A percentile compares a stretch with the other conserved stretches of the same genome.
Conservation (phyloP, 805 yeast genomes). For the Myxozyma kluyveri region DNA sequence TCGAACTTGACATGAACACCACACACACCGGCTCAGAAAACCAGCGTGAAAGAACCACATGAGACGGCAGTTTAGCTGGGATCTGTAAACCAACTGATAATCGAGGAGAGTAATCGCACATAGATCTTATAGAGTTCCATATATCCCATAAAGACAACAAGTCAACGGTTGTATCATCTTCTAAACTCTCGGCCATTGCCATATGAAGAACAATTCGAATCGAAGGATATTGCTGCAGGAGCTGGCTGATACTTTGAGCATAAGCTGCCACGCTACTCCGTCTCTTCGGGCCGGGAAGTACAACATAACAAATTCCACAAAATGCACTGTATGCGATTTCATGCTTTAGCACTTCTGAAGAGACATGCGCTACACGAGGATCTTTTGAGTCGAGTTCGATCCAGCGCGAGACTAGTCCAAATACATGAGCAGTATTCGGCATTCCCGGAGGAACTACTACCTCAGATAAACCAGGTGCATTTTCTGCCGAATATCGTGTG, state of each 20-base stretch:
- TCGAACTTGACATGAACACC: slow-evolving; percentile 53
- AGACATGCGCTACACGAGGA: slow-evolving; percentile 49
- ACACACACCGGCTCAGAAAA: slow-evolving; percentile 63
- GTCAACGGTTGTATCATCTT: slow-evolving; percentile 37
- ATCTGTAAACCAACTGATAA: slow-evolving; percentile 73
- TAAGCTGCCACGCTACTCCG: slow-evolving; percentile 51
- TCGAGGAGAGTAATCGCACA: slow-evolving; percentile 53
- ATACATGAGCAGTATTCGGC: slow-evolving; percentile 13
- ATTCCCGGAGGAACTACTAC: slow-evolving; percentile 17
- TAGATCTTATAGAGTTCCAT: slow-evolving; percentile 63
- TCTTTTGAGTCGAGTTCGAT: slow-evolving; percentile 61
- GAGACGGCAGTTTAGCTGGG: slow-evolving; percentile 58
- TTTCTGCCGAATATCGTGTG: neutral
- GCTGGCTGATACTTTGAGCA: slow-evolving; percentile 45
- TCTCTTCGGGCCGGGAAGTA: slow-evolving; percentile 65
- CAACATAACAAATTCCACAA: slow-evolving; percentile 54
- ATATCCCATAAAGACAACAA: slow-evolving; percentile 67
- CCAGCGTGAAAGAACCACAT: slow-evolving; percentile 58
- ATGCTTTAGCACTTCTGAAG: slow-evolving; percentile 55
- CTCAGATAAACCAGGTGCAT: slow-evolving; percentile 15
- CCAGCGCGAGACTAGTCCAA: slow-evolving; percentile 67
- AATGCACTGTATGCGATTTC: slow-evolving; percentile 59
- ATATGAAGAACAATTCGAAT: slow-evolving; percentile 30
- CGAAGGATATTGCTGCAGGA: slow-evolving; percentile 34
- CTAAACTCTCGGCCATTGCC: slow-evolving; percentile 33